Conservation (phyloP, 768 basidiomycete species). For the Mycena galopus region DNA sequence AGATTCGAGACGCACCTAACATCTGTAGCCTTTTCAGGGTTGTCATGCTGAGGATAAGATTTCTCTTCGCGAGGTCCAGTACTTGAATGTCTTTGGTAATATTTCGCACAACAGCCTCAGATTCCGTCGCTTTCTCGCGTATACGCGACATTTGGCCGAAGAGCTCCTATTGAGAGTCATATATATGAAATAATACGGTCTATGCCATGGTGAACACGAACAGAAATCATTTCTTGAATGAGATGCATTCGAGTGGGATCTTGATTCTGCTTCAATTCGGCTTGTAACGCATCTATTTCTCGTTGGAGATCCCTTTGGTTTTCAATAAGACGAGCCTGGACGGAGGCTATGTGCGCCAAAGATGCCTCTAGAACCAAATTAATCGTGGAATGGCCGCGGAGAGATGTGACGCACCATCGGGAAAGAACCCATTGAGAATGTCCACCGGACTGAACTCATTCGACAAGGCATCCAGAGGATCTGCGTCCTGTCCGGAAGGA, state of each 20-base stretch:
- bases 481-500: conserved; percentile 57
- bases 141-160: conserved; percentile 96
- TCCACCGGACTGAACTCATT: conserved; percentile 69
- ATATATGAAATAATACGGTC: background rate
- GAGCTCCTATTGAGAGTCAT: conserved; percentile 72
- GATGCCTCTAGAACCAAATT: conserved; percentile 74
- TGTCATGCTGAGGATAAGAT: conserved; percentile 91
- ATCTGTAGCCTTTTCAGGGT: conserved; percentile 92
- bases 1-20: conserved; percentile 73
- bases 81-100: conserved; percentile 98
- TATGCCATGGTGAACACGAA: conserved; percentile 51
- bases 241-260: conserved; percentile 90
- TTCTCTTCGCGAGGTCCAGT: conserved; percentile 93
- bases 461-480: conserved; percentile 71
- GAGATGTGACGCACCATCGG: conserved; percentile 69
- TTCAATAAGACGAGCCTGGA: conserved; percentile 76
- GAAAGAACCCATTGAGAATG: conserved; percentile 80
- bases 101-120: conserved; percentile 93
- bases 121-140: conserved; percentile 96
- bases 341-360: conserved; percentile 75
- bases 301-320: conserved; percentile 77
- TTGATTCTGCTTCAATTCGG: conserved; percentile 80
- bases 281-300: conserved; percentile 78
- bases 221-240: conserved; percentile 97
- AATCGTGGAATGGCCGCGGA: conserved; percentile 20